These are phyloP conservation scores for Diaporthe nobilis DNA, from an alignment of 2,329 filamentous ascomycete genomes.

Conservation along the genomic window DNA sequence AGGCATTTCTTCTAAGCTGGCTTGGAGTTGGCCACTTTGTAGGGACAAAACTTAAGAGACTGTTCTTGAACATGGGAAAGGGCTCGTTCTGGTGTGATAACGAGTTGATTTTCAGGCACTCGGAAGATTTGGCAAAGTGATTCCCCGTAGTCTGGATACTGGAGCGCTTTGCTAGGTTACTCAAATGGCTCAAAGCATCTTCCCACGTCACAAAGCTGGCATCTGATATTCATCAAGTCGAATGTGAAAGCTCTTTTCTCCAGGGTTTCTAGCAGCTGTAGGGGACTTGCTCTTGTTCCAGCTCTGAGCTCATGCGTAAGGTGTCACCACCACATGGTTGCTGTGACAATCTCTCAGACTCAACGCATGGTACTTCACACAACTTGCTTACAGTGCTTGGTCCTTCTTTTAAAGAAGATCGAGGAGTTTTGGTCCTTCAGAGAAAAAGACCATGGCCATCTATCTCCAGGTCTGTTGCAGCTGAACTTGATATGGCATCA, in stretches of 20 bases:
- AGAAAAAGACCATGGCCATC: no score
- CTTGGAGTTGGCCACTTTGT: background rate
- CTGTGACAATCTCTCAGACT: background rate
- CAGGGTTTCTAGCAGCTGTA: background rate
- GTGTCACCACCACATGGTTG: background rate
- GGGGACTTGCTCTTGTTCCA: background rate
- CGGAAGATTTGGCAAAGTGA: background rate
- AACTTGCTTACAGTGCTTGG: background rate
- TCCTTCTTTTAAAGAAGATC: background rate
- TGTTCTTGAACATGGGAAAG: background rate
- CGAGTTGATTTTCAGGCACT: background rate
- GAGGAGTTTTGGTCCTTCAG: background rate
- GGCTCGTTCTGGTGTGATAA: background rate
- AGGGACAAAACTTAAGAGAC: no score
- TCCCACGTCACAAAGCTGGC: background rate
- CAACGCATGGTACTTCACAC: background rate
- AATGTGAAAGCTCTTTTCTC: background rate
- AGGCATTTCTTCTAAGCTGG: no score
- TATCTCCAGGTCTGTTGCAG: background rate
- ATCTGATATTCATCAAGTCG: background rate
- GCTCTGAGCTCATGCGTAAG: background rate
- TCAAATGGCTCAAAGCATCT: no score
- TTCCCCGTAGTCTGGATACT: no score
- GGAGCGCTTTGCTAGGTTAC: background rate
- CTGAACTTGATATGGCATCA: background rate